Evolutionary conservation across 257 asterid genomes (phyloP).

Genomic region (Solanum arcanum): DNA sequence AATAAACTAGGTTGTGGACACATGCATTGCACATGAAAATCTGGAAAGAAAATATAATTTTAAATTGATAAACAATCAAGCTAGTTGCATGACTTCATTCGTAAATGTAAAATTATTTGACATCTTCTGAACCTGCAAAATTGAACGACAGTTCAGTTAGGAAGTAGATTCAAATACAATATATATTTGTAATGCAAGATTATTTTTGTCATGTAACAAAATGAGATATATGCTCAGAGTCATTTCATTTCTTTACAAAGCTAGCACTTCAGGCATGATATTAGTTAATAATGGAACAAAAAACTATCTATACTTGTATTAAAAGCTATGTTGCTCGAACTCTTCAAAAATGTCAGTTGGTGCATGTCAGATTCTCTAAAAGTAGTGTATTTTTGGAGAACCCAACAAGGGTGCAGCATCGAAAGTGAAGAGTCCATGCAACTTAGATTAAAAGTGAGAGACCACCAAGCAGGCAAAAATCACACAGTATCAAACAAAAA

Average conservation of each 20-base stretch:
- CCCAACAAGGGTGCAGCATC: no score
- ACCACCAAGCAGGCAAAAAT: not conserved
- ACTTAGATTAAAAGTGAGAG: not conserved
- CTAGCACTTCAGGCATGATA: not conserved
- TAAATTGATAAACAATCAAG: not conserved
- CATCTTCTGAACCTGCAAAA: not conserved
- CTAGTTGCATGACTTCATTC: not conserved
- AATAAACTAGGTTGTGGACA: not conserved
- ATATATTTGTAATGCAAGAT: not conserved
- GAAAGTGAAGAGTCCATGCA: no score
- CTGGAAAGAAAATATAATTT: not conserved
- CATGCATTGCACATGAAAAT: not conserved
- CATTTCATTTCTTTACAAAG: not conserved
- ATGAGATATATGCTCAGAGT: not conserved
- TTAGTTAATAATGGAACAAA: not conserved
- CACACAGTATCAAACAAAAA: not conserved
- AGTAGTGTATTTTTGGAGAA: no score
- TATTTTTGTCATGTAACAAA: not conserved
- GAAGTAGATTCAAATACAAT: not conserved
- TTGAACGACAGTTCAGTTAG: not conserved
- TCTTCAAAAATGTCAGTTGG: no score
- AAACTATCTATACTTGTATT: not conserved
- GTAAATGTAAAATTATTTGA: not conserved
- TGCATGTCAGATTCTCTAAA: no score
- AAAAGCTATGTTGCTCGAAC: no score